Evolutionary conservation across 164 flowering plant genomes (phyloP), one percentile per base, ranked within the genome.

Genomic region (Protea cynaroides): DNA sequence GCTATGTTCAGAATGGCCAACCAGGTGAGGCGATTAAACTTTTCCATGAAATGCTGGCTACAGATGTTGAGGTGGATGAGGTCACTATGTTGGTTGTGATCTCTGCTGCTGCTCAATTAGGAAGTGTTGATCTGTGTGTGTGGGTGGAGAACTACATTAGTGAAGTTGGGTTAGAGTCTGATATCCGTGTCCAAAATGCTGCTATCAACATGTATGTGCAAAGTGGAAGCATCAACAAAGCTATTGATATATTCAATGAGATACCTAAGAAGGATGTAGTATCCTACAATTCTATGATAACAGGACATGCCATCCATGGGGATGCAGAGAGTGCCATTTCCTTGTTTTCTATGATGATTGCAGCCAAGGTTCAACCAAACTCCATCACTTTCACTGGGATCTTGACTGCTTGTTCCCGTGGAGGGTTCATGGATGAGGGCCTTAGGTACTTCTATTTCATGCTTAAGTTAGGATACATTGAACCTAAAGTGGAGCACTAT

Each of bases 301-400:
- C 61, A n/a, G 73, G 73, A 18, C 65, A 40, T 34, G 73, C 73
- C 7, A 55, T 49, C 46, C 69, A 70, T 70, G 73, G 73, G 11
- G 22, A 71, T 38, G 36, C 65, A 12, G 25, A 63, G 8, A 36
- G 21, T 6, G 69, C 65, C n/a, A 19, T 71, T 14, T 34, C 38
- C 25, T 25, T 71, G 51, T 71, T 71, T 43, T 55, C 62, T 7
- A 37, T 19, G 65, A 61, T 71, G 74, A 61, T 47, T 14, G 46
- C 25, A 23, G 62, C 44, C 49, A 64, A 63, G 10, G 44, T 71
- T 61, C n/a, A 11, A 44, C 74, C 74, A 56, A 65, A 61, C 21
- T 36, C 58, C 58, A 56, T 71, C 21, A 65, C 65, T 12, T 71
- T 71, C 51, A 49, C 24, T 34, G 69, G 65, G 3, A 21, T 71